A percentile compares a stretch with the other conserved stretches of the same genome.
Evolutionary conservation across 306 rosid species (phyloP).

Genomic region (Coriaria nepalensis): DNA sequence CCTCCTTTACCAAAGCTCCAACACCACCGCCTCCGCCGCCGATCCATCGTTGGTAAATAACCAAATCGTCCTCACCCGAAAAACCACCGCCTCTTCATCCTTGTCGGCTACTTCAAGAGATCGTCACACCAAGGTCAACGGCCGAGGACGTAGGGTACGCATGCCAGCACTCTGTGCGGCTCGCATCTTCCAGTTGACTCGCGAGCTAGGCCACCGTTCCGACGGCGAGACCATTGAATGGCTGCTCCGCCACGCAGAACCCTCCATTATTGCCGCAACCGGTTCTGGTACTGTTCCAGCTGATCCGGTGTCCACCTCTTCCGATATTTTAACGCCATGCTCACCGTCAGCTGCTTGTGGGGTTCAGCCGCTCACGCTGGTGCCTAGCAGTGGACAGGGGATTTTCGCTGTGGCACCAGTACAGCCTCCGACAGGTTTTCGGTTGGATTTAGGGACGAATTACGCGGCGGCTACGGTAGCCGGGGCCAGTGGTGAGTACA

Average conservation of each 20-base stretch:
- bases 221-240: constrained; percentile 97
- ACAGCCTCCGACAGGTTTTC: constrained; percentile 44
- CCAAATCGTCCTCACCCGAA: constrained; percentile 17
- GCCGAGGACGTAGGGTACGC: constrained; percentile 84
- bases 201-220: constrained; percentile 93
- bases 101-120: constrained; percentile 41
- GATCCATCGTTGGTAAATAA: constrained; percentile 7
- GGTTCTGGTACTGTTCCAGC: constrained; percentile 68
- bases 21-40: constrained; percentile 9
- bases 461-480: constrained; percentile 14
- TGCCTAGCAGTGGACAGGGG: constrained; percentile 17
- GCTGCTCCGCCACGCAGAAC: constrained; percentile 86
- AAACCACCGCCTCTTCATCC: constrained; percentile 11
- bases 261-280: constrained; percentile 71
- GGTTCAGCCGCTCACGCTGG: constrained; percentile 19
- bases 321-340: constrained; percentile 18
- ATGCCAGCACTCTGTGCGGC: constrained; percentile 97
- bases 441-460: constrained; percentile 49
- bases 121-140: constrained; percentile 93
- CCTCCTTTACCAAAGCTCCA: constrained; percentile 12
- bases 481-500: constrained; percentile 21
- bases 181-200: constrained; percentile 76
- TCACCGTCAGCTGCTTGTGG: constrained; percentile 27
- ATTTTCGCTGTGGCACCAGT: constrained; percentile 25
- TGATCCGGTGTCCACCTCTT: constrained; percentile 23